Evolutionary conservation across 306 rosid species (phyloP), one percentile per base, ranked within the genome.

Genomic region (Sphenostylis stenocarpa): DNA sequence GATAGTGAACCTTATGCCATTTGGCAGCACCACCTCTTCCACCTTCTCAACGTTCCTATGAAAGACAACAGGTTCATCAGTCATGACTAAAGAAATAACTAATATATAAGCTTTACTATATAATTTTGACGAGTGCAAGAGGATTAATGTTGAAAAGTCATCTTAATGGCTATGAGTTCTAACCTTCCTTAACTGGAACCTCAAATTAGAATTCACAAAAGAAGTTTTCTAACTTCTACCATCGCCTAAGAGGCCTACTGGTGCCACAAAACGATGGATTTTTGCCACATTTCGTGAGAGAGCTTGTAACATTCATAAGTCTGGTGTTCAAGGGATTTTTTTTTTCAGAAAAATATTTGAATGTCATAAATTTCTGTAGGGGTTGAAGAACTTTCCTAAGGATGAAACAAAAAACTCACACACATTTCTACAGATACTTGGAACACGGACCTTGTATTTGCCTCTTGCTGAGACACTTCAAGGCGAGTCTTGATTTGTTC

Each of bases 401-500:
- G 33, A 11, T 65, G 36, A 67, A 67, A 8, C 31, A 68, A n/a
- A 52, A 21, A 33, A 38, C 19, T 9, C 1, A 38, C 41, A 60
- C 8, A 14, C 13, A 43, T 43, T 15, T 8, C 3, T 61, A 19
- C 5, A 43, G 3, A 6, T 44, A 56, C 1, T 21, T 16, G 64
- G 66, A 60, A 61, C 5, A 69, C 48, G 53, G 16, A 91, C 98
- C 98, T 92, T 61, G 97, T 92, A 60, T 90, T 89, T 1, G 97
- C 84, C 81, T 86, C 90, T 84, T 92, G 88, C 76, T 90, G 96
- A 69, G 97, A 92, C 73, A 92, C 97, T 77, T 94, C 98, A 51
- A 92, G 66, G 75, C 96, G 97, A 26, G 98, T 95, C 85, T 95
- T 95, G 60, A 95, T 82, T 84, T 95, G 98, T 82, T 95, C 98